Evolutionary conservation across 139 green algal species (phyloP), one percentile per base, ranked within the genome.

Genomic region (Diplosphaera chodatii): DNA sequence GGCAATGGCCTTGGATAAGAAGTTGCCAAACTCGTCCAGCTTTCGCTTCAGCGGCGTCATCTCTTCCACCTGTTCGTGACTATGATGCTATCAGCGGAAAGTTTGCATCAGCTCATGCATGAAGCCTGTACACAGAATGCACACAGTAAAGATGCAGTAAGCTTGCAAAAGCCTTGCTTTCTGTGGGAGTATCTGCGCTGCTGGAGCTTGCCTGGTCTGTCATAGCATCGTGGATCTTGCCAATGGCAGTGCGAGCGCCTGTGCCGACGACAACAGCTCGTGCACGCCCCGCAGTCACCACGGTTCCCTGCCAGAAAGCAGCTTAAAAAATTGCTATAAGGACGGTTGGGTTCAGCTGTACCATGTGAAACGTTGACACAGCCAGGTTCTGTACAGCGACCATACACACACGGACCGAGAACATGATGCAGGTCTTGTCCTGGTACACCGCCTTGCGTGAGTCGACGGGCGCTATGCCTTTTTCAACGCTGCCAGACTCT

Each of bases 361-460:
- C n/a, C n/a, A n/a, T n/a, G n/a, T n/a, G n/a, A n/a, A n/a, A n/a
- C 37, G 37, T 8, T 48, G 37, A 48, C 37, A 48, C 37, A 48
- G 37, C 37, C 13, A 21, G 10, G 37, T 48, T 8, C 37, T 8
- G 10, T 8, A 48, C n/a, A 66, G 59, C 27, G 59, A 20, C 16
- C 27, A 31, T 23, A 33, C 1, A 66, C 28, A 28, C 28, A 74
- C 87, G 80, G 72, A 92, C 91, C 59, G 87, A 87, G 79, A 96
- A 97, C 18, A 97, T 77, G 56, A 94, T 90, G 82, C 85, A 89
- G 64, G 85, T 88, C 81, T 97, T 97, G 74, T 89, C 87, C 80
- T 96, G 90, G 56, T 89, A 87, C 29, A 96, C 89, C 0, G 86
- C 86, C 59, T 86, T 85, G 16, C 63, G 66, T 3, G 64, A 62